These are phyloP conservation scores for Sungouiella thailandica DNA, from an alignment of 805 yeast genomes.

Conservation along the genomic window DNA sequence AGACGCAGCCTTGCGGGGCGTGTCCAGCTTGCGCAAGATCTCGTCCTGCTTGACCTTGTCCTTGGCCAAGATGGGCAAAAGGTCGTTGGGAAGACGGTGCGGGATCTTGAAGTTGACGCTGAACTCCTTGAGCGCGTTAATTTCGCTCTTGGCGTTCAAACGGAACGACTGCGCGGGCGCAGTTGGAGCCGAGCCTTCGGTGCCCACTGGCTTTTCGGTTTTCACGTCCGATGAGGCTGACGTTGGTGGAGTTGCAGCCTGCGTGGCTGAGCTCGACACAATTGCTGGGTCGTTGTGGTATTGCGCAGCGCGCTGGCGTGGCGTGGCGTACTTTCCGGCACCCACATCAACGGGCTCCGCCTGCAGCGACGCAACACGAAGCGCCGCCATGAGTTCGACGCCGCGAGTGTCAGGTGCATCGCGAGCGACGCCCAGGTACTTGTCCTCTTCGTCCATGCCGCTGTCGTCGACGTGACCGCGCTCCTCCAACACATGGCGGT, in stretches of 20 bases:
- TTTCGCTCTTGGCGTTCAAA: conserved; percentile 53
- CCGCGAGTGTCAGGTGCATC: conserved; percentile 50
- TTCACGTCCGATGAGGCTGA: no score
- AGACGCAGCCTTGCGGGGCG: conserved; percentile 4
- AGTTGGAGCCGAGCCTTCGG: conserved; percentile 5
- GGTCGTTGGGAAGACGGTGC: conserved; percentile 52
- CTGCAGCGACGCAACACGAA: conserved; percentile 25
- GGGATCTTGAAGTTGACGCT: conserved; percentile 78
- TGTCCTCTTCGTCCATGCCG: conserved; percentile 92
- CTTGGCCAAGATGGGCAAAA: conserved; percentile 65
- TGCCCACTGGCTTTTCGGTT: neutral
- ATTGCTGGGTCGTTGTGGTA: conserved; percentile 64
- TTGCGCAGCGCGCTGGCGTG: conserved; percentile 49
- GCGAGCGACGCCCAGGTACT: conserved; percentile 71
- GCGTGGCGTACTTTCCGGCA: conserved; percentile 49
- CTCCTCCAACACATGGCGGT: conserved; percentile 85
- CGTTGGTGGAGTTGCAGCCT: conserved; percentile 3
- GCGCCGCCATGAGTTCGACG: conserved; percentile 44
- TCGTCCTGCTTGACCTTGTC: conserved; percentile 63
- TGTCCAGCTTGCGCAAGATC: conserved; percentile 39
- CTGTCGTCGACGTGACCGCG: conserved; percentile 80
- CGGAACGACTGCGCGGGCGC: conserved; percentile 33
- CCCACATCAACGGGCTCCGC: conserved; percentile 3
- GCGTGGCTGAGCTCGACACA: conserved; percentile 46
- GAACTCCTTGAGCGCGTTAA: conserved; percentile 69